Conservation (phyloP, 2,329 filamentous ascomycete genomes). For the Endothia cerciana region DNA sequence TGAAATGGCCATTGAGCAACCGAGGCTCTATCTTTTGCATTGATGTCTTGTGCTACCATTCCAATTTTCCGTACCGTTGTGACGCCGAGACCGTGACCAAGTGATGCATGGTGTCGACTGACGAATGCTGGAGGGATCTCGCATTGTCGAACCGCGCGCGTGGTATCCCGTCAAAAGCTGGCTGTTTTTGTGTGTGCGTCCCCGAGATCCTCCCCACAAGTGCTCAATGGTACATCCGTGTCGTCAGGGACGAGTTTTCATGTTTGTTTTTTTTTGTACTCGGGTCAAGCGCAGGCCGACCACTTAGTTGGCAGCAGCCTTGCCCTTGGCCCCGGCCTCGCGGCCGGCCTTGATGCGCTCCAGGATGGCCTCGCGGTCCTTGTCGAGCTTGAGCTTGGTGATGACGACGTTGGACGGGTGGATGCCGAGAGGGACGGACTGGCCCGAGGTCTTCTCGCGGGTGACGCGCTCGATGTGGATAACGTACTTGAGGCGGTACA, state of each 20-base stretch:
- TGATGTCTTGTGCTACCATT: constrained; percentile 38
- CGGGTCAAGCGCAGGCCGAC: not conserved
- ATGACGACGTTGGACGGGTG: constrained; percentile 97
- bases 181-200: constrained; percentile 19
- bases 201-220: constrained; percentile 29
- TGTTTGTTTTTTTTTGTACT: constrained; percentile 1
- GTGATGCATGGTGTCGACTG: constrained; percentile 17
- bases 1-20: constrained; percentile 76
- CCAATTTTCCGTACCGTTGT: constrained; percentile 30
- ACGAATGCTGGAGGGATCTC: constrained; percentile 15
- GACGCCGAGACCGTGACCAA: constrained; percentile 35
- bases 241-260: constrained; percentile 11
- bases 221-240: constrained; percentile 17
- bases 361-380: constrained; percentile 88
- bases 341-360: constrained; percentile 82
- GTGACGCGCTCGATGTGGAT: constrained; percentile 96
- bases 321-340: constrained; percentile 74
- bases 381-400: constrained; percentile 98
- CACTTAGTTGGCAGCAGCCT: constrained; percentile 59
- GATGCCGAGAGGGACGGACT: constrained; percentile 92
- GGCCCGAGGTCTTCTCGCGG: constrained; percentile 96
- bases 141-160: constrained; percentile 19
- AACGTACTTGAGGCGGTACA: constrained; percentile 98
- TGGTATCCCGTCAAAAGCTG: constrained; percentile 27
- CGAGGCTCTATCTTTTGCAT: constrained; percentile 45